phyloP scores from a whole-genome alignment of 2,329 filamentous ascomycete species.

The Cercospora beticola region DNA sequence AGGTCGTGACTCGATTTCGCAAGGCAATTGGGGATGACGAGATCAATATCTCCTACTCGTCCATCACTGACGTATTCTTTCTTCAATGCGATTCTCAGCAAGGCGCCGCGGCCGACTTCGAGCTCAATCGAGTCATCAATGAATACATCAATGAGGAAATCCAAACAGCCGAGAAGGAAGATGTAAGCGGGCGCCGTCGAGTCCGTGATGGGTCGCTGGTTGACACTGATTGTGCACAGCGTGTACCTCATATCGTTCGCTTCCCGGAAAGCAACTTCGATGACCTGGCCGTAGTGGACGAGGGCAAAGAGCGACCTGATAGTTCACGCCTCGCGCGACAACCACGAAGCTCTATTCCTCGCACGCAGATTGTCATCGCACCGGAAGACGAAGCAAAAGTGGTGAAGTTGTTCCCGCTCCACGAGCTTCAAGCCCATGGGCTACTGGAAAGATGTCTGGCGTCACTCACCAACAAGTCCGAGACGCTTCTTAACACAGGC shows the following conservation, averaged over 20 bases:
- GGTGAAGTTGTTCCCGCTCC: constrained; percentile 20
- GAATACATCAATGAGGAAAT: constrained; percentile 25
- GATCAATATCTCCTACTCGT: constrained; percentile 26
- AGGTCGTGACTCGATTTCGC: constrained; percentile 28
- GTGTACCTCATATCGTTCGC: constrained; percentile 21
- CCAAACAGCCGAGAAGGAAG: constrained; percentile 18
- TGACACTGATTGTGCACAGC: not conserved
- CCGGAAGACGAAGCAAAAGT: constrained; percentile 14
- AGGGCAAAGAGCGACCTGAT: constrained; percentile 8
- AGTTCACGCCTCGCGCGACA: not conserved
- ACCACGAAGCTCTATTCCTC: not conserved
- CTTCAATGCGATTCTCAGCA: constrained; percentile 22
- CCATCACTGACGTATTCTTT: constrained; percentile 24
- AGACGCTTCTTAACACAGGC: constrained; percentile 14
- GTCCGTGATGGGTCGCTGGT: constrained; percentile 1
- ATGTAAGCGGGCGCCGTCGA: constrained; percentile 10
- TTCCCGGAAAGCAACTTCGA: constrained; percentile 29
- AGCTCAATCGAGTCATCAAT: constrained; percentile 18
- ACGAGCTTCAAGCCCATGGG: constrained; percentile 19
- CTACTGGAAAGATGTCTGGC: constrained; percentile 26
- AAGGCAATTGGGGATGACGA: constrained; percentile 21
- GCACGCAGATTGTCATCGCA: constrained; percentile 21
- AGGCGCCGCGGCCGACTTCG: constrained; percentile 25
- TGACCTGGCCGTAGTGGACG: constrained; percentile 17
- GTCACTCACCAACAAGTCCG: constrained; percentile 4